These are phyloP conservation scores for Citrus glauca DNA, from an alignment of 345 rosid species.

Conservation along the genomic window DNA sequence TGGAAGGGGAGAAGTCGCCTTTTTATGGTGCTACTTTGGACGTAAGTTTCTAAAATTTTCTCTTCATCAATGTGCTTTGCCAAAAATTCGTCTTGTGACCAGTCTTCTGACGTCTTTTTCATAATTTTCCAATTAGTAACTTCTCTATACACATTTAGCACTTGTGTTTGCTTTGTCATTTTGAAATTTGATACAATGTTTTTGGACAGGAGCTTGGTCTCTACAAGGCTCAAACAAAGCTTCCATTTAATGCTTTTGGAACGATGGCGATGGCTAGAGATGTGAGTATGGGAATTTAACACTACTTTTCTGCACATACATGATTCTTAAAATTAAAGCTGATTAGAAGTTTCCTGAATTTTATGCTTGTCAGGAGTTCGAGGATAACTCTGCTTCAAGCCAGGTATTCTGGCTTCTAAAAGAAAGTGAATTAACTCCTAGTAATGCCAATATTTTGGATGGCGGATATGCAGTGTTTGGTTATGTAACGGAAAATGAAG, in stretches of 20 bases:
- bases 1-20: slow-evolving; percentile 69
- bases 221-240: slow-evolving; percentile 94
- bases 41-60: slow-evolving; percentile 27
- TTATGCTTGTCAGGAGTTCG: slow-evolving; percentile 66
- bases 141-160: background rate
- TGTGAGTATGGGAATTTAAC: slow-evolving; percentile 39
- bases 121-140: background rate
- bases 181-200: background rate
- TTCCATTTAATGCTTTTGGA: slow-evolving; percentile 98
- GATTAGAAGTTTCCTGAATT: background rate
- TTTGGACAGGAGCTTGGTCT: slow-evolving; percentile 81
- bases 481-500: slow-evolving; percentile 83
- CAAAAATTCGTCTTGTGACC: background rate
- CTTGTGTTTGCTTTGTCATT: background rate
- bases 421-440: slow-evolving; percentile 97
- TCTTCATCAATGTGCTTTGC: background rate
- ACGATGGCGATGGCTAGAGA: slow-evolving; percentile 99
- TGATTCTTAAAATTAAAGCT: background rate
- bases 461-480: slow-evolving; percentile 97
- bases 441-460: slow-evolving; percentile 93
- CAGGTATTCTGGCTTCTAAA: slow-evolving; percentile 94
- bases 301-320: background rate
- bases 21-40: slow-evolving; percentile 83
- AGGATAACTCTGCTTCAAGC: slow-evolving; percentile 90
- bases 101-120: background rate